A percentile compares a stretch with the other conserved stretches of the same genome.
Evolutionary conservation across 371 early-diverging fungal species (phyloP).

Genomic region (Mortierella sp.): DNA sequence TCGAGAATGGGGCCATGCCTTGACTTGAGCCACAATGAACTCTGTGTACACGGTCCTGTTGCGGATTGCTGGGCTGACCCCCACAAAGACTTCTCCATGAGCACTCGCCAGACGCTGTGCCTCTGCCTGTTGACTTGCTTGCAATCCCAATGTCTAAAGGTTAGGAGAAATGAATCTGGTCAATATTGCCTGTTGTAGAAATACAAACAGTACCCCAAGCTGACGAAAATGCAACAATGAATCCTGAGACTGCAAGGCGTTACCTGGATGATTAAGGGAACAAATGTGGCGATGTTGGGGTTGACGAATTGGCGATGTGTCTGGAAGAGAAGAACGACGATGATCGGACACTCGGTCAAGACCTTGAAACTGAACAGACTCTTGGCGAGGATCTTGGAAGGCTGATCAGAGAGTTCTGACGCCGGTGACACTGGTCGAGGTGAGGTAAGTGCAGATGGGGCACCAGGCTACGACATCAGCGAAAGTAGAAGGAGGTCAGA

Average conservation of each 20-base stretch:
- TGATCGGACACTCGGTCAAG: slow-evolving; percentile 96
- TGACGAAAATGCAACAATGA: neutral
- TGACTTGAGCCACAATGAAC: slow-evolving; percentile 91
- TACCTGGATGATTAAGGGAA: slow-evolving; percentile 91
- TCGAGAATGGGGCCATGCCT: slow-evolving; percentile 62
- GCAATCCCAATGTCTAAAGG: slow-evolving; percentile 76
- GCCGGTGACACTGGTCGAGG: slow-evolving; percentile 87
- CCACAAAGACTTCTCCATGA: slow-evolving; percentile 81
- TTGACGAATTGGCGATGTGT: slow-evolving; percentile 83
- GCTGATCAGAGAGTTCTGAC: slow-evolving; percentile 67
- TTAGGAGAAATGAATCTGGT: neutral
- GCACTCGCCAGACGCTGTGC: slow-evolving; percentile 79
- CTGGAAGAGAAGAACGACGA: slow-evolving; percentile 96
- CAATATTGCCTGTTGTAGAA: neutral
- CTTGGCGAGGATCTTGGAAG: slow-evolving; percentile 76
- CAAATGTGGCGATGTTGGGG: slow-evolving; percentile 85
- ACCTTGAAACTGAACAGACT: slow-evolving; percentile 96
- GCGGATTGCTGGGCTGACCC: slow-evolving; percentile 84
- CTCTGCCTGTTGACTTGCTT: slow-evolving; percentile 83
- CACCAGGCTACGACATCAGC: slow-evolving; percentile 62
- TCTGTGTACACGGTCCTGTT: slow-evolving; percentile 84
- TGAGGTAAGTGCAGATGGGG: slow-evolving; percentile 68
- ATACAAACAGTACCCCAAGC: neutral
- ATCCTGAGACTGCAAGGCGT: neutral
- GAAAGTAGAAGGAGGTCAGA: slow-evolving; percentile 3